phyloP scores from a whole-genome alignment of 1,139 yeast genomes.

The Suhomyces taliae region DNA sequence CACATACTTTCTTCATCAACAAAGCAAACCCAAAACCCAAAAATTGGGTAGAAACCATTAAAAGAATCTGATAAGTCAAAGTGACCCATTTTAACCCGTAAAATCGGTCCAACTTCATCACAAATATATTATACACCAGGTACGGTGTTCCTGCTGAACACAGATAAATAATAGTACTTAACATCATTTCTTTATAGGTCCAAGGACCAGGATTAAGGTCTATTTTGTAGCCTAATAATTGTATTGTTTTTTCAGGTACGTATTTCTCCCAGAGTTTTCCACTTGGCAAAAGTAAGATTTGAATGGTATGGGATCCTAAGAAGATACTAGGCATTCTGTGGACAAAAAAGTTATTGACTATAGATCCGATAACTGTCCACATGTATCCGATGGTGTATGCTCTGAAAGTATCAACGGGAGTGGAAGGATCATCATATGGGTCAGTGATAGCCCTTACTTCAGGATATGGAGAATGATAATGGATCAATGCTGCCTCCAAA shows the following conservation, averaged over 20 bases:
- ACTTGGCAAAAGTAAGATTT: slow-evolving; percentile 40
- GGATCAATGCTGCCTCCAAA: slow-evolving; percentile 43
- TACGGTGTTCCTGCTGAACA: slow-evolving; percentile 49
- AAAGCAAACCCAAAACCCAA: slow-evolving; percentile 51
- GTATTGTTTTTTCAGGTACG: slow-evolving; percentile 29
- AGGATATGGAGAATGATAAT: slow-evolving; percentile 48
- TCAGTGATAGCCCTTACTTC: slow-evolving; percentile 48
- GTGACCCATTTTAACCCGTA: slow-evolving; percentile 49
- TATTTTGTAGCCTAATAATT: slow-evolving; percentile 20
- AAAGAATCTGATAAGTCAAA: slow-evolving; percentile 37
- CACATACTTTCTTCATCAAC: slow-evolving; percentile 44
- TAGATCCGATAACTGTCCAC: slow-evolving; percentile 46
- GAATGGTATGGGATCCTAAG: slow-evolving; percentile 43
- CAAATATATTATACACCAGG: slow-evolving; percentile 45
- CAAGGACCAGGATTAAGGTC: slow-evolving; percentile 46
- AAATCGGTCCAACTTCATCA: slow-evolving; percentile 45
- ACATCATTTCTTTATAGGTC: slow-evolving; percentile 34
- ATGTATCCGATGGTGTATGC: slow-evolving; percentile 40
- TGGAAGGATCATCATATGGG: slow-evolving; percentile 41
- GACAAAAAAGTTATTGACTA: slow-evolving; percentile 45
- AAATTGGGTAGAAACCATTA: slow-evolving; percentile 44
- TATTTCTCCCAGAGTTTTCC: slow-evolving; percentile 43
- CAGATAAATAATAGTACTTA: slow-evolving; percentile 43
- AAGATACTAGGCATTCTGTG: slow-evolving; percentile 45
- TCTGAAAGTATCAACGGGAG: slow-evolving; percentile 43